Conservation (phyloP, 169 alveolate genomes). For the Amoebophrya sp. region DNA sequence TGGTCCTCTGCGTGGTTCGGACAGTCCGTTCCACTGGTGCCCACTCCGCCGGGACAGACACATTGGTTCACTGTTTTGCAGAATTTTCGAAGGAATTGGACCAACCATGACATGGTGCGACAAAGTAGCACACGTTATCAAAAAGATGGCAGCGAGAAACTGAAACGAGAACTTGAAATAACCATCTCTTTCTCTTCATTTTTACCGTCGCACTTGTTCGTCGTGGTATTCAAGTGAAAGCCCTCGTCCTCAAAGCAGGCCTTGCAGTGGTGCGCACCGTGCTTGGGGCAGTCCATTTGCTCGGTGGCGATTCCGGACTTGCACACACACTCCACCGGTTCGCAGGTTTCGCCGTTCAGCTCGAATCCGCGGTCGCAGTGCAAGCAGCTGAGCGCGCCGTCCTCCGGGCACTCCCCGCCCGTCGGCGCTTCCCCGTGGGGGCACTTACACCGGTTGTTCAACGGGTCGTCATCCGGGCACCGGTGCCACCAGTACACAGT, state of each 20-base stretch:
- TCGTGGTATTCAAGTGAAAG: background rate
- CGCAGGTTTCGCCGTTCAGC: background rate
- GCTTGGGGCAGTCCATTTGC: background rate
- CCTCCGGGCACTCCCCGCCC: background rate
- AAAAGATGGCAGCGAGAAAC: too few species aligned
- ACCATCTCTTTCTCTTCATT: too few species aligned
- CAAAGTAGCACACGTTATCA: too few species aligned
- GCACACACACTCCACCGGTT: background rate
- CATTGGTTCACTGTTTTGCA: too few species aligned
- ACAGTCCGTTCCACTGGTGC: background rate
- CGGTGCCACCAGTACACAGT: background rate
- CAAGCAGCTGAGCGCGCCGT: background rate
- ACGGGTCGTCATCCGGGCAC: background rate
- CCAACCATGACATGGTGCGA: too few species aligned
- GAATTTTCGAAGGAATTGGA: too few species aligned
- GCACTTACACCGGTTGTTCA: conserved; percentile 20
- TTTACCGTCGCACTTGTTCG: background rate
- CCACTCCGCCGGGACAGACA: background rate
- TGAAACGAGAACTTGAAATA: too few species aligned
- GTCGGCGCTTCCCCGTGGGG: background rate
- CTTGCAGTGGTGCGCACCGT: background rate
- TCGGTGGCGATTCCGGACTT: background rate
- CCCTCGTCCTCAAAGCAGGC: background rate
- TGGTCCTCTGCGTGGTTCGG: background rate
- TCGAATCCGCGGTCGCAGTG: background rate